A percentile compares a stretch with the other conserved stretches of the same genome.
Evolutionary conservation across 2,329 filamentous ascomycete species (phyloP).

Genomic region (Camillea tinctor): DNA sequence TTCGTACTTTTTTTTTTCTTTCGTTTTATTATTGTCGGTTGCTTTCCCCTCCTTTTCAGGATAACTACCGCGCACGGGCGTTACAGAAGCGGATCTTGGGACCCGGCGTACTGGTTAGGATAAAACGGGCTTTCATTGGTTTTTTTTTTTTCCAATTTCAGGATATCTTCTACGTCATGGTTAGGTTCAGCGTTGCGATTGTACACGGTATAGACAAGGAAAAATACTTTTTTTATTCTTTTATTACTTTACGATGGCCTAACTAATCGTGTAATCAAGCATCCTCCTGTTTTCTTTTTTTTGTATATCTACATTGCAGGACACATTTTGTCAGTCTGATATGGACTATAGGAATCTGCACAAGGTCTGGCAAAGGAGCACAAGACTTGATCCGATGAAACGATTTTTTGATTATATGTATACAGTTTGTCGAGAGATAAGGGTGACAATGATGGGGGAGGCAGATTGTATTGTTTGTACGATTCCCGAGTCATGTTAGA

Average conservation of each 20-base stretch:
- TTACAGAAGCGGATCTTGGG: neutral
- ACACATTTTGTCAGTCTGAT: neutral
- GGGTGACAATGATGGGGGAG: neutral
- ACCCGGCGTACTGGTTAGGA: neutral
- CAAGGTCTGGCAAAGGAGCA: constrained; percentile 7
- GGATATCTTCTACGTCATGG: neutral
- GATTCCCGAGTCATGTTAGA: neutral
- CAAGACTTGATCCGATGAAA: constrained; percentile 9
- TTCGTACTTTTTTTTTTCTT: neutral
- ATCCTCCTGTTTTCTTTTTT: constrained; percentile 2
- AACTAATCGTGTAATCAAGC: constrained; percentile 14
- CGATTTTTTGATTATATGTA: constrained; percentile 6
- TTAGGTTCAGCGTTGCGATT: neutral
- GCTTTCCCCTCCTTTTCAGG: neutral
- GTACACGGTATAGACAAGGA: constrained; percentile 16
- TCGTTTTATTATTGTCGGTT: constrained; percentile 1
- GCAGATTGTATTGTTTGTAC: neutral
- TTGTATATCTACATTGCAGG: neutral
- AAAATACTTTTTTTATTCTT: neutral
- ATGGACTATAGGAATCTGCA: neutral
- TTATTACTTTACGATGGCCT: neutral
- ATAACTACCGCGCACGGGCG: neutral
- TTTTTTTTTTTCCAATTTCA: neutral
- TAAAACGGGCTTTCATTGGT: constrained; percentile 1
- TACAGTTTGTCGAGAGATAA: neutral